Base-by-base conservation (phyloP, 768 basidiomycete species). In the Amanita pseudoporphyria region DNA sequence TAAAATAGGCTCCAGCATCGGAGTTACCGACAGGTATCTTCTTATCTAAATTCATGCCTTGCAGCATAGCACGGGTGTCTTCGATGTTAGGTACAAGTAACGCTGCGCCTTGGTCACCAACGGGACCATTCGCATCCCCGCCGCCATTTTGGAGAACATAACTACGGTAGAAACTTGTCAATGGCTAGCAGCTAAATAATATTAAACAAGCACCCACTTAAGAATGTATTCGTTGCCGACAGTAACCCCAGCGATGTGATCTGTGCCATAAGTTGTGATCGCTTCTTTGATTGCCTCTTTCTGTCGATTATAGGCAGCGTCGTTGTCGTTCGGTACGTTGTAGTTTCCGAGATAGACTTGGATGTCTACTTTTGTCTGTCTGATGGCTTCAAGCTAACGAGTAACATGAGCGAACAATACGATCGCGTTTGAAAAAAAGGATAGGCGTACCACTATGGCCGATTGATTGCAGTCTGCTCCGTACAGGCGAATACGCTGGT, bases 171-270 rank as follows among this genome's bases (percentile, higher is more conserved):
- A 28, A 24, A 40, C 41, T 55, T 51, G 48, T 26, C 38, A 39
- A 22, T 9, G 12, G 37, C 24, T 22, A 9, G 19, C 13, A 21
- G 22, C 31, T 7, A 39, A 1, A 33, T 50, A 48, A 21, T 56
- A 37, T 18, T 35, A 36, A n/a, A 38, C 16, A 36, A 6, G 30
- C 44, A 67, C 74, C 3, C 42, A 84, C 81, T 92, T 79, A 43
- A 93, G 73, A 60, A 91, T 87, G 61, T 79, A 90, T 66, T 95
- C 92, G 61, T 96, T 95, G 30, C 95, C 93, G 30, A 96, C 93
- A 10, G 85, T 93, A 33, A 97, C 59, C 7, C 95, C 95, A 0
- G 67, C 69, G 46, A 97, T 77, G 57, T 92, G 64, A 52, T 76
- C 76, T 2, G 78, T 75, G 28, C 94, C 94, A 60, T 83, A 97